Conservation (phyloP, 345 rosid genomes). For the Linum lewisii region DNA sequence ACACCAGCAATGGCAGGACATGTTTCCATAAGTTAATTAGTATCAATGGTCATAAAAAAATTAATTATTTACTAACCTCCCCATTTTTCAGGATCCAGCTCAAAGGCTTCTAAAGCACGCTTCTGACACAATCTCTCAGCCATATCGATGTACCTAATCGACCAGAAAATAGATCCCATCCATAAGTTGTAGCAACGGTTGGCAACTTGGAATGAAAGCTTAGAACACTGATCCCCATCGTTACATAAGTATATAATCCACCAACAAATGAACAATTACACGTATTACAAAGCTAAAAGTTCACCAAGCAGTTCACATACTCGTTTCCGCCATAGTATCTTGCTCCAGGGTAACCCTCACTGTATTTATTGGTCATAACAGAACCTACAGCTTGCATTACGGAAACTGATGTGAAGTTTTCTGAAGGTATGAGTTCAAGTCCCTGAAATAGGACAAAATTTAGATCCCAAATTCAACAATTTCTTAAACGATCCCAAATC, state of each 20-base stretch:
- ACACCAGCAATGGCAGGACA: not conserved
- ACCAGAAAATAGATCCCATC: not conserved
- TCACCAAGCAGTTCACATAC: constrained; percentile 28
- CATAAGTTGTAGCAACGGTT: not conserved
- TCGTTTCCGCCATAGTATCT: constrained; percentile 96
- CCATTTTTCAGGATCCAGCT: constrained; percentile 83
- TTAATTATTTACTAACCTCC: constrained; percentile 49
- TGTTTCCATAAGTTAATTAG: not conserved
- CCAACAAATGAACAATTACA: not conserved
- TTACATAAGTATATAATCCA: constrained; percentile 1
- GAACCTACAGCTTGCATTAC: constrained; percentile 99
- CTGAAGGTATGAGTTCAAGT: constrained; percentile 86
- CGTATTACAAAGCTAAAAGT: too few relatives aligned
- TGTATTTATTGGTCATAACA: constrained; percentile 91
- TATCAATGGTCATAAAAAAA: not conserved
- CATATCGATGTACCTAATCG: constrained; percentile 80
- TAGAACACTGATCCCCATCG: not conserved
- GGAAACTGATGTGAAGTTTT: constrained; percentile 85
- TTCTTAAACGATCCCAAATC: too few relatives aligned
- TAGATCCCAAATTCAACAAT: not conserved
- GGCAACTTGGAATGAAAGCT: not conserved
- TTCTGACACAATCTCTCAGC: constrained; percentile 85
- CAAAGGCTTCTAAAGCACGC: constrained; percentile 84
- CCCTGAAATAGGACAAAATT: constrained; percentile 36
- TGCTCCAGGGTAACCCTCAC: constrained; percentile 96